These are phyloP conservation scores for Coemansia sp. DNA, from an alignment of 192 early-diverging fungal species.

Conservation along the genomic window DNA sequence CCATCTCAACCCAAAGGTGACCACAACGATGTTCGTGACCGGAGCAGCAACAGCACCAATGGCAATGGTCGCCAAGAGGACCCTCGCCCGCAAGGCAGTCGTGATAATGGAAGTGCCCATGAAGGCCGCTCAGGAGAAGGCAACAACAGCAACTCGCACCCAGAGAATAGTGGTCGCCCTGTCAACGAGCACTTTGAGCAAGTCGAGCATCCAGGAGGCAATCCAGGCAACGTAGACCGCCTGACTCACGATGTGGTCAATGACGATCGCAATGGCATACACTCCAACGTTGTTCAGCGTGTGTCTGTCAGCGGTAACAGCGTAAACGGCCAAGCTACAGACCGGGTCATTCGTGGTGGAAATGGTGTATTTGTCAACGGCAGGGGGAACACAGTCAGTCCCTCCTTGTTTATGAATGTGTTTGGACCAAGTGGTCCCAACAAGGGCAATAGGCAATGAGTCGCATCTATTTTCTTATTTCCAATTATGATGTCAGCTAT, in stretches of 20 bases:
- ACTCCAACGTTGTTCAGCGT: constrained; percentile 31
- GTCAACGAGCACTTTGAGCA: constrained; percentile 32
- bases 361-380: constrained; percentile 27
- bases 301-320: constrained; percentile 31
- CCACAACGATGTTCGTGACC: not conserved
- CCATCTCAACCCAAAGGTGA: not conserved
- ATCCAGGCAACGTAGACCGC: constrained; percentile 37
- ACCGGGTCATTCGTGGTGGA: constrained; percentile 12
- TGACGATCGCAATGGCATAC: constrained; percentile 28
- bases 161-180: constrained; percentile 7
- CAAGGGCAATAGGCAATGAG: not conserved
- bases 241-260: constrained; percentile 33
- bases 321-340: constrained; percentile 16
- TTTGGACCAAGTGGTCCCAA: not conserved
- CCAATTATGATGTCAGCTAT: not conserved
- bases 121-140: not conserved
- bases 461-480: not conserved
- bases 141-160: not conserved
- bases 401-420: not conserved
- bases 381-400: constrained; percentile 27
- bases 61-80: constrained; percentile 5
- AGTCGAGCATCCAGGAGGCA: constrained; percentile 29
- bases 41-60: not conserved
- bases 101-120: not conserved
- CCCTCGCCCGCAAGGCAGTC: not conserved